These are phyloP conservation scores for Alternaria triticimaculans DNA, from an alignment of 2,329 filamentous ascomycete genomes.

Conservation along the genomic window DNA sequence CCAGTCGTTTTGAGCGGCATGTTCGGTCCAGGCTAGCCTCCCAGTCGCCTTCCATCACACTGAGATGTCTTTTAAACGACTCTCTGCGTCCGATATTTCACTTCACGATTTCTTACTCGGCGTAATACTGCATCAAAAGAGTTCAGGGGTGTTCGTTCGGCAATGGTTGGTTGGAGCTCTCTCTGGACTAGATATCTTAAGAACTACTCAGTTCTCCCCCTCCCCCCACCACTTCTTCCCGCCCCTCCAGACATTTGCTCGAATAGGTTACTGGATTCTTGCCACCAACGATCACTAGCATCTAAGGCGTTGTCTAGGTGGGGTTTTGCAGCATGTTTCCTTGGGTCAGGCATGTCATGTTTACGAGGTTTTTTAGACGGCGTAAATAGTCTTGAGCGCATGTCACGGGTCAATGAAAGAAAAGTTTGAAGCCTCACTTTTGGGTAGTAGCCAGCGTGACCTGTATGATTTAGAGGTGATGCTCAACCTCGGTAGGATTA, in stretches of 20 bases:
- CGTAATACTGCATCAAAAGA: slow-evolving; percentile 41
- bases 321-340: slow-evolving; percentile 22
- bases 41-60: slow-evolving; percentile 3
- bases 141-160: slow-evolving; percentile 20
- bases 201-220: slow-evolving; percentile 30
- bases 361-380: slow-evolving; percentile 10
- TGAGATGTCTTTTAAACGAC: slow-evolving; percentile 9
- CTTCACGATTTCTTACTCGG: slow-evolving; percentile 27
- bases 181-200: slow-evolving; percentile 32
- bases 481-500: not conserved
- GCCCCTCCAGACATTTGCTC: slow-evolving; percentile 3
- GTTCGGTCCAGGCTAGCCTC: slow-evolving; percentile 6
- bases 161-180: slow-evolving; percentile 22
- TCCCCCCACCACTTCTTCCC: slow-evolving; percentile 11
- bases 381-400: slow-evolving; percentile 7
- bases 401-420: slow-evolving; percentile 13
- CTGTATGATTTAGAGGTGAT: not conserved
- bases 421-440: slow-evolving; percentile 15
- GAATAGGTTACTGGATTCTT: slow-evolving; percentile 9
- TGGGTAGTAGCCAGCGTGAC: not conserved
- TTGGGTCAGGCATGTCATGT: slow-evolving; percentile 8
- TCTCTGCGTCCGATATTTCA: slow-evolving; percentile 19
- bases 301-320: slow-evolving; percentile 25
- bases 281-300: slow-evolving; percentile 21
- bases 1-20: slow-evolving; percentile 21